Conservation (phyloP, 148 eudicot genomes). For the Vaccinium vitisidaea region DNA sequence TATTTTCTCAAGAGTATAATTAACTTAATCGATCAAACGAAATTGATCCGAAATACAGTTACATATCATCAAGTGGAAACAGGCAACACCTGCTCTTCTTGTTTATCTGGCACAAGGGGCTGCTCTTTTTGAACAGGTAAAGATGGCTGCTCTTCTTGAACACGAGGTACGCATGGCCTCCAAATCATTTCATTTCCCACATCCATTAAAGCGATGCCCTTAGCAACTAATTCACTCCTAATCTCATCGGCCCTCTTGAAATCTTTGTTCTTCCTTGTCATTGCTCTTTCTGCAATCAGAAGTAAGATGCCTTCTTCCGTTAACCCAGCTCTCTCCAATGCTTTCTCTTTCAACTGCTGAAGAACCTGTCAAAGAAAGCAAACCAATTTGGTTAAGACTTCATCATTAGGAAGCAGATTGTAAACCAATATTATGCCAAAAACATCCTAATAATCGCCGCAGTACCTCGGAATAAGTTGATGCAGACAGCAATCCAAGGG, state of each 20-base stretch:
- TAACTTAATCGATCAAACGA: neutral
- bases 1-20: neutral
- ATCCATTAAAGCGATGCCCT: constrained; percentile 89
- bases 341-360: constrained; percentile 73
- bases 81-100: constrained; percentile 22
- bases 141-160: constrained; percentile 14
- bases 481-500: constrained; percentile 66
- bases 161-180: constrained; percentile 62
- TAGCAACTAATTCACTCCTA: constrained; percentile 46
- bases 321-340: constrained; percentile 59
- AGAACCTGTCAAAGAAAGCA: constrained; percentile 50
- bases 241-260: constrained; percentile 64
- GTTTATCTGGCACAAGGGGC: constrained; percentile 22
- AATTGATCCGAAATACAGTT: neutral
- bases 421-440: too few relatives aligned
- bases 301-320: constrained; percentile 55
- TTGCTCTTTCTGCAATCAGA: constrained; percentile 58
- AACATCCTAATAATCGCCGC: neutral
- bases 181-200: constrained; percentile 57
- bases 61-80: constrained; percentile 14
- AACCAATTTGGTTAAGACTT: neutral
- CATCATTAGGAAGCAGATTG: neutral
- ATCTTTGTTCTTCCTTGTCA: constrained; percentile 67
- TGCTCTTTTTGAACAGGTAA: constrained; percentile 13
- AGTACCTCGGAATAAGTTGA: constrained; percentile 64